Conservation (phyloP, 176 grass and related monocot species). For the Aegilops longissima region DNA sequence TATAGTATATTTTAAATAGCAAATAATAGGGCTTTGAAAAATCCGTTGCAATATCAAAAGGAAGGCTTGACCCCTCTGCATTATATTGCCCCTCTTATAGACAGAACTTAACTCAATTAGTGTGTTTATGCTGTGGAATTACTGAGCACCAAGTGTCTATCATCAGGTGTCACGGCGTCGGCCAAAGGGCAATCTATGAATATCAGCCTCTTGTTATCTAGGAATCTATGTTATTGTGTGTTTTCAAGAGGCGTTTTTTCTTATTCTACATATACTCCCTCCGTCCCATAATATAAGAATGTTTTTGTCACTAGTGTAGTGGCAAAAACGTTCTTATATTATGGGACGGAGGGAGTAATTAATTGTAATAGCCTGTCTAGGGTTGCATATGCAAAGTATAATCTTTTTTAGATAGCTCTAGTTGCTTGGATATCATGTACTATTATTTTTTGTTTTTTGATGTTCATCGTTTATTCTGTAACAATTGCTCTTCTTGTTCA, state of each 20-base stretch:
- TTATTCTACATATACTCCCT: too few relatives aligned
- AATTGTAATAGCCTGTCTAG: too few relatives aligned
- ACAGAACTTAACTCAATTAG: conserved; percentile 1
- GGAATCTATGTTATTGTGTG: neutral
- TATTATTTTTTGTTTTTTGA: neutral
- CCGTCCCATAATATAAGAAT: too few relatives aligned
- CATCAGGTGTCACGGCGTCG: neutral
- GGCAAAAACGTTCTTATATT: too few relatives aligned
- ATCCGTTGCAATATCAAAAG: conserved; percentile 2
- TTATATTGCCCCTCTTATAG: neutral
- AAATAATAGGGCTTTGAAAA: neutral
- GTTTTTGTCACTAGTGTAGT: too few relatives aligned
- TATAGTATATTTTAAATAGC: neutral
- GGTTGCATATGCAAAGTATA: neutral
- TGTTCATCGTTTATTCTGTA: neutral
- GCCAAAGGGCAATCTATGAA: conserved; percentile 7
- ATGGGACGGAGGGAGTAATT: too few relatives aligned
- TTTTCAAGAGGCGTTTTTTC: neutral
- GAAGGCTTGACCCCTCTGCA: neutral
- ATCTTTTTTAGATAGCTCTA: neutral
- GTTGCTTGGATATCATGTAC: neutral
- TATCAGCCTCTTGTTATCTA: neutral
- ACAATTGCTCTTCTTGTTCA: conserved; percentile 8
- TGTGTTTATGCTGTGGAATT: neutral
- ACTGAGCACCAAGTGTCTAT: neutral